phyloP scores from a whole-genome alignment of 2,329 filamentous ascomycete genomes.

The Penicillium polonicum region DNA sequence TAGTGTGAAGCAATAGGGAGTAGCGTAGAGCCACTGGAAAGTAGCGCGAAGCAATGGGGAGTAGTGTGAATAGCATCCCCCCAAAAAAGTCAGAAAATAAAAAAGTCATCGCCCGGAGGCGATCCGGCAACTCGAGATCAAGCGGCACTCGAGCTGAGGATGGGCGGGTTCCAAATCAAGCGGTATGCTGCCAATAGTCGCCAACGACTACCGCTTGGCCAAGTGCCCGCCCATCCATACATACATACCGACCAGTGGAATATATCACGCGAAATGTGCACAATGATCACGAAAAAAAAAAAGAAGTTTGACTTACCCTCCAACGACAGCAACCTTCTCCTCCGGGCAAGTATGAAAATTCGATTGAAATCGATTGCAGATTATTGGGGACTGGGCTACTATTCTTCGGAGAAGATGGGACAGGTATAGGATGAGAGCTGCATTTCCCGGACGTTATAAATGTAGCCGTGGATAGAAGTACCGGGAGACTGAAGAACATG shows the following conservation, averaged over 20 bases:
- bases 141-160: background rate
- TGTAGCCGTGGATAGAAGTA: no score
- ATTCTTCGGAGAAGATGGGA: no score
- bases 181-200: background rate
- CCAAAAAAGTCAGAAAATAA: background rate
- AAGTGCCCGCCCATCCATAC: background rate
- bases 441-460: no score
- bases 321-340: slow-evolving; percentile 72
- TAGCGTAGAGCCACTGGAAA: background rate
- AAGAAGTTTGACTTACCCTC: slow-evolving; percentile 52
- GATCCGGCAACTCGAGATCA: background rate
- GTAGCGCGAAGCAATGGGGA: background rate
- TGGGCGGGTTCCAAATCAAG: background rate
- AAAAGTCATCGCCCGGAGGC: background rate
- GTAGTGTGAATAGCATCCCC: no score
- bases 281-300: background rate
- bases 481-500: background rate
- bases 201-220: background rate
- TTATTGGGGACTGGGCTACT: no score
- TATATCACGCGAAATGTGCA: background rate
- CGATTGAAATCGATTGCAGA: no score
- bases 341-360: background rate
- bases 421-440: no score
- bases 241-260: background rate
- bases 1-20: no score